These are phyloP conservation scores for Aquilaria malaccensis DNA, from an alignment of 345 rosid genomes.

Conservation along the genomic window DNA sequence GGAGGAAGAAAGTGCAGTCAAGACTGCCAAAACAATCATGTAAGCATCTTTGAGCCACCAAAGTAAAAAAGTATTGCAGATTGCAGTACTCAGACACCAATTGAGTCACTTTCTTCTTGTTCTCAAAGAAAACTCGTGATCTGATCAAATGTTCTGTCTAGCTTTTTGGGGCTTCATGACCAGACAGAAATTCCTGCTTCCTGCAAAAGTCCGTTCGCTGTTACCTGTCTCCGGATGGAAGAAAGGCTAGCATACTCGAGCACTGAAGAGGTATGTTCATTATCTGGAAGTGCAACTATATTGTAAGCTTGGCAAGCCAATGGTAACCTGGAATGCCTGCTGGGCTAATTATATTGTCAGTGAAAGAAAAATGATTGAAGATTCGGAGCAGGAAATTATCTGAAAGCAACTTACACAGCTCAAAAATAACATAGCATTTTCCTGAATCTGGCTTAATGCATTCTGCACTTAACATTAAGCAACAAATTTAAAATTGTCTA, in stretches of 20 bases:
- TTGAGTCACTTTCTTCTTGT: neutral
- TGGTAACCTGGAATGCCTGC: too few relatives aligned
- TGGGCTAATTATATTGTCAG: too few relatives aligned
- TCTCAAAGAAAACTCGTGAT: neutral
- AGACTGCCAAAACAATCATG: constrained; percentile 69
- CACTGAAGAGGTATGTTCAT: constrained; percentile 60
- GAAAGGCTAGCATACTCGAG: constrained; percentile 63
- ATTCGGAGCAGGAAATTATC: too few relatives aligned
- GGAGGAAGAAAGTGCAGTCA: constrained; percentile 44
- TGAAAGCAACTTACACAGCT: too few relatives aligned
- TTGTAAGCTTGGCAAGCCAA: too few relatives aligned
- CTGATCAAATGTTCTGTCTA: constrained; percentile 15
- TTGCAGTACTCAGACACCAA: too few relatives aligned
- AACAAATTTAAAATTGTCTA: too few relatives aligned
- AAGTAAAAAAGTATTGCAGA: too few relatives aligned
- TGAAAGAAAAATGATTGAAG: too few relatives aligned
- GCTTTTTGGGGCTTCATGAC: constrained; percentile 71
- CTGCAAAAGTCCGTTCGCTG: constrained; percentile 56
- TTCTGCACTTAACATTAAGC: too few relatives aligned
- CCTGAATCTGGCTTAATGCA: too few relatives aligned
- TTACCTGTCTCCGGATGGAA: constrained; percentile 74
- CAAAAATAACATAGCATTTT: too few relatives aligned
- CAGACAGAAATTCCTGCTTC: constrained; percentile 50
- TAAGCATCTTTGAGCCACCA: constrained; percentile 21
- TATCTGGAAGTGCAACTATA: neutral